Evolutionary conservation across 2,329 filamentous ascomycete species (phyloP).

Genomic region (Colletotrichum euphorbiae): DNA sequence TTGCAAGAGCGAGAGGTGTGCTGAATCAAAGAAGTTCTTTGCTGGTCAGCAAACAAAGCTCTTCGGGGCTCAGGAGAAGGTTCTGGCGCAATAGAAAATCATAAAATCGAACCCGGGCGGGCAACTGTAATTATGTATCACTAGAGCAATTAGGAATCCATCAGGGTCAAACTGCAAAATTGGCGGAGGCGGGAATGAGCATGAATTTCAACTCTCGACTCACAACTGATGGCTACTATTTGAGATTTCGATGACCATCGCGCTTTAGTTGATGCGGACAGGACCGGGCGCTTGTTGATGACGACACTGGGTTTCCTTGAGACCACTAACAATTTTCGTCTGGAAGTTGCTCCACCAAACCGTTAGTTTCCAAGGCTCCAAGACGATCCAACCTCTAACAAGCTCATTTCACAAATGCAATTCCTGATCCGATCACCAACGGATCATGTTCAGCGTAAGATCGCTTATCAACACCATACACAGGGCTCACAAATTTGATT

Average conservation of each 20-base stretch:
- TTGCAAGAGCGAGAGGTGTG: conserved; percentile 89
- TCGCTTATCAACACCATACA: not conserved
- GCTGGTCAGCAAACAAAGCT: conserved; percentile 50
- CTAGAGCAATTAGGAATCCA: conserved; percentile 19
- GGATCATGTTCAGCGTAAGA: conserved; percentile 22
- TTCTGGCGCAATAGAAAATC: conserved; percentile 14
- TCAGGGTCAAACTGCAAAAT: conserved; percentile 16
- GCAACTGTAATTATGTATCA: conserved; percentile 30
- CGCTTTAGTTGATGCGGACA: not conserved
- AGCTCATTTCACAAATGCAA: not conserved
- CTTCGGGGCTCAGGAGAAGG: conserved; percentile 14
- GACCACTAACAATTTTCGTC: conserved; percentile 33
- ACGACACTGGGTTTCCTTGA: conserved; percentile 22
- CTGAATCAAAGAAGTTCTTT: conserved; percentile 80
- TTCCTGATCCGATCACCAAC: not conserved
- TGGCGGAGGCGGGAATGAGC: conserved; percentile 5
- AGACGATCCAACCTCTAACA: not conserved
- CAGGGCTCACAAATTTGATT: conserved; percentile 1
- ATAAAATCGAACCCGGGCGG: not conserved
- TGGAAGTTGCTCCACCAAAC: conserved; percentile 21
- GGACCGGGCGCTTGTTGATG: conserved; percentile 17
- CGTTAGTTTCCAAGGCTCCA: not conserved
- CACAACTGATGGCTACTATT: not conserved
- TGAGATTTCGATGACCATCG: not conserved
- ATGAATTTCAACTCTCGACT: conserved; percentile 7